These are phyloP conservation scores for Punctularia strigosozonata DNA, from an alignment of 768 basidiomycete genomes.

Conservation along the genomic window DNA sequence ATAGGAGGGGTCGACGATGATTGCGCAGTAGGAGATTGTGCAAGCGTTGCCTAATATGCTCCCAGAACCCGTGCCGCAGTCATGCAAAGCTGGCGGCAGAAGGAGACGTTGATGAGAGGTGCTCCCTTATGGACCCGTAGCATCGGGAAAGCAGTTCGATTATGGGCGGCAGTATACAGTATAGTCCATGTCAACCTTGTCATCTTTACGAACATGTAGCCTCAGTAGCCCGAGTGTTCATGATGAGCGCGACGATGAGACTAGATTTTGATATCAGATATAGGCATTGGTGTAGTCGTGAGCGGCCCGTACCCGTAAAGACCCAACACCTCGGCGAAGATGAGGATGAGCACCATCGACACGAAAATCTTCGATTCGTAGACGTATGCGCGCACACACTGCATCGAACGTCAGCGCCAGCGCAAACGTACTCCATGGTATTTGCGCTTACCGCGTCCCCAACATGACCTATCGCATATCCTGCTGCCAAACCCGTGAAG, in stretches of 20 bases:
- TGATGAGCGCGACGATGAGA: slow-evolving; percentile 81
- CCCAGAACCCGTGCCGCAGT: slow-evolving; percentile 7
- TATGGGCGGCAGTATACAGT: too few species aligned
- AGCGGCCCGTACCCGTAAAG: slow-evolving; percentile 56
- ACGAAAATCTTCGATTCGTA: slow-evolving; percentile 89
- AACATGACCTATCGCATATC: slow-evolving; percentile 89
- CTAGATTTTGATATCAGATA: slow-evolving; percentile 19
- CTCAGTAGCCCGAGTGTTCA: slow-evolving; percentile 68
- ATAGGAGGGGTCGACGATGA: slow-evolving; percentile 1
- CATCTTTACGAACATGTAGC: slow-evolving; percentile 11
- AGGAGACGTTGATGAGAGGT: too few species aligned
- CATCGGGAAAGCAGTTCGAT: too few species aligned
- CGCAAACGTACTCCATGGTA: background rate
- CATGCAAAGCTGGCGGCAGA: too few species aligned
- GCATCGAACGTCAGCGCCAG: background rate
- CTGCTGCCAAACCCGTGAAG: slow-evolving; percentile 83
- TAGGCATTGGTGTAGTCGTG: background rate
- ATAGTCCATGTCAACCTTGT: too few species aligned
- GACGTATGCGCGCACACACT: slow-evolving; percentile 89
- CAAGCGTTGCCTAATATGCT: background rate
- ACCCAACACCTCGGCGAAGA: slow-evolving; percentile 85
- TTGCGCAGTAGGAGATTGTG: background rate
- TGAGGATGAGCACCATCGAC: slow-evolving; percentile 92
- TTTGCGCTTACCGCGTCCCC: slow-evolving; percentile 72
- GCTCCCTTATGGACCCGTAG: too few species aligned